These are phyloP conservation scores for Lactifluus echinatus DNA, from an alignment of 768 basidiomycete genomes.

Conservation along the genomic window DNA sequence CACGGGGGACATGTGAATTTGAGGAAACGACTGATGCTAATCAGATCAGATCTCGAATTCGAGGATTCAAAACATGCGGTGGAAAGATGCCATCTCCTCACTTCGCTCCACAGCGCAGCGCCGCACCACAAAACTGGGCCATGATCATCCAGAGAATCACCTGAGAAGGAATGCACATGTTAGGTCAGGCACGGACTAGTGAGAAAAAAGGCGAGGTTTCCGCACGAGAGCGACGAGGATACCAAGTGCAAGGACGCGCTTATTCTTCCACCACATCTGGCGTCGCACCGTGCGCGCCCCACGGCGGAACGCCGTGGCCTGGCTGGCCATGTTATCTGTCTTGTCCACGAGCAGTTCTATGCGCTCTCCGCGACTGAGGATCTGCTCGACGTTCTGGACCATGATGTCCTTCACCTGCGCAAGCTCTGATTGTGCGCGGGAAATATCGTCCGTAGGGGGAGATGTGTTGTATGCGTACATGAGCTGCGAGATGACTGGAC, in stretches of 20 bases:
- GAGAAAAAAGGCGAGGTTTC: slow-evolving; percentile 18
- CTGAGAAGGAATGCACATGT: slow-evolving; percentile 29
- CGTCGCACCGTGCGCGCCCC: slow-evolving; percentile 77
- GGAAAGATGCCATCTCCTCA: neutral
- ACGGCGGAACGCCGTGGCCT: slow-evolving; percentile 87
- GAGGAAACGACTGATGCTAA: slow-evolving; percentile 6
- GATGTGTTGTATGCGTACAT: slow-evolving; percentile 85
- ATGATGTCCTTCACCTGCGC: slow-evolving; percentile 93
- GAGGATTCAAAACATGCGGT: neutral
- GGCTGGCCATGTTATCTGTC: slow-evolving; percentile 90
- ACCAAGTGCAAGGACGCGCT: slow-evolving; percentile 56
- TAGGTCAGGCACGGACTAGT: slow-evolving; percentile 9
- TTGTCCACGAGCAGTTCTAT: slow-evolving; percentile 95
- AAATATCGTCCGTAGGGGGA: slow-evolving; percentile 82
- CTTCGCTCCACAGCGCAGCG: slow-evolving; percentile 51
- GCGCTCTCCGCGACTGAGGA: slow-evolving; percentile 87
- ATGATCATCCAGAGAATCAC: slow-evolving; percentile 72
- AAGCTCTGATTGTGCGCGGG: slow-evolving; percentile 82
- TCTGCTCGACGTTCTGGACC: slow-evolving; percentile 98
- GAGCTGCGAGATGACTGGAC: slow-evolving; percentile 58
- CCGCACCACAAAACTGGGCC: slow-evolving; percentile 86
- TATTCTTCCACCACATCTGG: slow-evolving; percentile 88
- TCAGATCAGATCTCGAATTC: slow-evolving; percentile 4
- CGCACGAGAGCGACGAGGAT: slow-evolving; percentile 64
- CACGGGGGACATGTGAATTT: neutral